A percentile compares a stretch with the other conserved stretches of the same genome.
Conservation (phyloP, 352 stramenopile species). For the Globisporangium spiculum region DNA sequence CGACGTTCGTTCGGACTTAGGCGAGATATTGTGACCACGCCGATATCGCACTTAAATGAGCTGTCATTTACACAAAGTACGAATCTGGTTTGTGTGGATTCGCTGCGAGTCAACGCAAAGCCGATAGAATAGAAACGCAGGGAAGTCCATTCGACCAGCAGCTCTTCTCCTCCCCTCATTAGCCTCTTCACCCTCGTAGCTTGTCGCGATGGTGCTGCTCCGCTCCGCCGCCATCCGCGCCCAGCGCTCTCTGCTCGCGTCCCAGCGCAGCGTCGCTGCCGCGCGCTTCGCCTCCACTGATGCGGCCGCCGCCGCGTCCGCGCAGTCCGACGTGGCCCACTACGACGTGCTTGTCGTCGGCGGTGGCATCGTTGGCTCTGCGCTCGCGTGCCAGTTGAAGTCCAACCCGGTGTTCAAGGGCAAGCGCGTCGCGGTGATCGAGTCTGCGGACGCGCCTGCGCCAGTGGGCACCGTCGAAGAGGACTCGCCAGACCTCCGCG, state of each 20-base stretch:
- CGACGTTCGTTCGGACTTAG: neutral
- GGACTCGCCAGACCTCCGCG: constrained; percentile 78
- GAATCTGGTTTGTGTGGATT: constrained; percentile 6
- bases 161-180: neutral
- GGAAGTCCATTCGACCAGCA: constrained; percentile 8
- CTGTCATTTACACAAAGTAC: neutral
- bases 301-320: constrained; percentile 20
- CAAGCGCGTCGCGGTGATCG: constrained; percentile 78
- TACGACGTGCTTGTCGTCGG: constrained; percentile 85
- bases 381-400: constrained; percentile 81
- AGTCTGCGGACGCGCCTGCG: constrained; percentile 43
- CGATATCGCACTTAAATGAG: neutral
- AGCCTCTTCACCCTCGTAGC: neutral
- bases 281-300: constrained; percentile 24
- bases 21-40: neutral
- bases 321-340: constrained; percentile 36
- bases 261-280: constrained; percentile 15
- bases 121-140: constrained; percentile 7
- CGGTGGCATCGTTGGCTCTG: constrained; percentile 79
- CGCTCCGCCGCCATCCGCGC: constrained; percentile 12
- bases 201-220: constrained; percentile 15
- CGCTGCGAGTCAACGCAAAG: constrained; percentile 4
- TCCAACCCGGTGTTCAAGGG: constrained; percentile 70
- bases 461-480: constrained; percentile 42
- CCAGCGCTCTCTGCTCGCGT: constrained; percentile 13